Base-by-base conservation (phyloP, 1,284 basidiomycete genomes). In the Lignosus rhinocerotis region DNA sequence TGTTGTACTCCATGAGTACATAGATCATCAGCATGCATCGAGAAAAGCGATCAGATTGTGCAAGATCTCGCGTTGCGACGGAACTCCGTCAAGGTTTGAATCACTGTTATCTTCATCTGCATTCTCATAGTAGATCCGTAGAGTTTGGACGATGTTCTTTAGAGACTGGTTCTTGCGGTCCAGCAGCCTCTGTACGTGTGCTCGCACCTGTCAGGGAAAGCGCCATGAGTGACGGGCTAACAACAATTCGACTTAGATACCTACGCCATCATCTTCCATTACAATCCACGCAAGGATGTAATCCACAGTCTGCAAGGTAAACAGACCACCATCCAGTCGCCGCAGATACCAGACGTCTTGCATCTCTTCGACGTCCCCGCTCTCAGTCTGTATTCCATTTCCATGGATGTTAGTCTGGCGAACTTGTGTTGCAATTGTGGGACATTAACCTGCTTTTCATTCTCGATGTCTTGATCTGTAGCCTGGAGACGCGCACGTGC, bases 251-350 rank as follows among this genome's bases (percentile, higher is more conserved):
- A 4, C 16, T 3, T 17, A 32, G 16, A 32, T 34, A 71, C 91
- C 60, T 75, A 96, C 94, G 33, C 95, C 97, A 67, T 99, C 97
- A 67, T 99, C 97, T 75, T 99, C 97, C 94, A 98, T 97, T 57
- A 86, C 84, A 31, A 98, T 75, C 97, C 97, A 99, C 1, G 92
- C 95, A 31, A 98, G 74, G 51, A 98, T 88, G 63, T 96, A 97
- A 73, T 98, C 96, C 21, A 93, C 84, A 16, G 89, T 91, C 69
- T 99, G 96, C 10, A 99, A 73, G 1, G 90, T 90, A 70, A 92
- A 96, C 36, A 98, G 75, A 0, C 96, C 97, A 2, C 86, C 85
- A 56, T 97, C 94, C 30, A 98, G 75, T 42, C 91, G 83, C 17
- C 86, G 83, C 19, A 98, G 76, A 73, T 98, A 98, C 79, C 88